Evolutionary conservation across 1,284 basidiomycete genomes (phyloP).

Genomic region (Ustilago curta): DNA sequence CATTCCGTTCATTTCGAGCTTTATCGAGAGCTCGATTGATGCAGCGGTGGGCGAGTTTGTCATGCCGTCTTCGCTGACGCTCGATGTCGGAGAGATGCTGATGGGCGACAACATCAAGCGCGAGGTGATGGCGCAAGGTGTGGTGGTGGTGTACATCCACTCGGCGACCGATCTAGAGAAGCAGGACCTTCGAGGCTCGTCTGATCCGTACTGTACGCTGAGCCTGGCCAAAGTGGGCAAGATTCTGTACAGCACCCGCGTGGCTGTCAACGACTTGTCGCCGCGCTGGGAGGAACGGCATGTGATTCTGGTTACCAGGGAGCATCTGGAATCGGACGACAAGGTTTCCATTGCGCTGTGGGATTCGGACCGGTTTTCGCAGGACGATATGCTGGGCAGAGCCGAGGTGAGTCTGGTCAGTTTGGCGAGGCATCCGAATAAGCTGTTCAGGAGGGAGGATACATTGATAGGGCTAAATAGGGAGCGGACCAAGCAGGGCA

Average conservation of each 20-base stretch:
- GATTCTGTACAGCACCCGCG: conserved; percentile 51
- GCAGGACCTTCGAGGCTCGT: conserved; percentile 49
- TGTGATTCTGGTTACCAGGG: conserved; percentile 46
- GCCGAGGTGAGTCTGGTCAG: conserved; percentile 70
- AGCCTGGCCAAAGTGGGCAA: conserved; percentile 45
- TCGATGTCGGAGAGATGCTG: conserved; percentile 57
- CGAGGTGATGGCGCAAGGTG: conserved; percentile 55
- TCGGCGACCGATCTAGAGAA: conserved; percentile 52
- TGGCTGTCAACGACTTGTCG: conserved; percentile 52
- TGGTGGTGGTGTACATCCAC: conserved; percentile 50
- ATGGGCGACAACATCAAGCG: conserved; percentile 60
- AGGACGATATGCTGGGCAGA: conserved; percentile 71
- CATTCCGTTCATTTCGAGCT: conserved; percentile 51
- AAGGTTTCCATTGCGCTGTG: conserved; percentile 63
- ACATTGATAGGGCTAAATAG: conserved; percentile 30
- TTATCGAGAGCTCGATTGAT: conserved; percentile 58
- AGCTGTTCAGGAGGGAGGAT: conserved; percentile 29
- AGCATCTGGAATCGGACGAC: conserved; percentile 47
- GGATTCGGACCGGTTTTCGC: conserved; percentile 71
- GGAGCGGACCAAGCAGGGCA: conserved; percentile 57
- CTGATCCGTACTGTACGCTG: conserved; percentile 56
- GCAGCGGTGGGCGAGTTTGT: conserved; percentile 54
- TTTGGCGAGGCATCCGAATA: conserved; percentile 64
- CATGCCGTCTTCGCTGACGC: conserved; percentile 50
- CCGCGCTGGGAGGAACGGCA: conserved; percentile 58